Base-by-base conservation (phyloP, 331 rosid genomes). In the Acacia pycnantha region DNA sequence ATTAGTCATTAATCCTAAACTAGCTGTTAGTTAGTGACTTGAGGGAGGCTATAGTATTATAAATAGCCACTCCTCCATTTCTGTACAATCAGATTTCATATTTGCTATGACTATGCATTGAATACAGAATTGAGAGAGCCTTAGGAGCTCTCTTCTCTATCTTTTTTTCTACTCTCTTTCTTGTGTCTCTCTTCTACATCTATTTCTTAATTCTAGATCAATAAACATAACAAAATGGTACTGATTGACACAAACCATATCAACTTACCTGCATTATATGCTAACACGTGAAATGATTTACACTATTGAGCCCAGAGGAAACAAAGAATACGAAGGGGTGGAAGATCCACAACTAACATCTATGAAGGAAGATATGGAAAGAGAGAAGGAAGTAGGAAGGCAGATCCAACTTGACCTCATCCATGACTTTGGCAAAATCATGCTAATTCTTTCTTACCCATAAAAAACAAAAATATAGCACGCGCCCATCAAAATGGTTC, bases 231-330 rank as follows among this genome's bases (percentile, higher is more conserved):
- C 4, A 31, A 31, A 31, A 33, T 33, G 5, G 72, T 74, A 44
- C 47, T 65, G 69, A 29, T 59, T 73, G 80, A 69, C 84, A 64
- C 58, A 73, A 65, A 83, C 69, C 59, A 69, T 73, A 85, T 79
- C 29, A 37, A 73, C 59, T 79, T 64, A 35, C 75, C 13, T 46
- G 40, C 19, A 77, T 59, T 79, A 31, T 50, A 40, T 72, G 68
- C 46, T 19, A 78, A 51, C 75, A 48, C 16, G 37, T 22, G 51
- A 48, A 82, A 48, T 66, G 44, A 44, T 44, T 71, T 48, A 43
- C 64, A 59, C 11, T 72, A 74, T 35, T 54, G 64, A 22, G 53
- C 58, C 77, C n/a, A 22, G 74, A 46, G 71, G 62, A 21, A 77
- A 74, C 66, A n/a, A 66, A 70, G 41, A 70, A 64, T 1, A 51